Conservation (phyloP, 805 yeast species). For the Diddensiella santjacobensis region DNA sequence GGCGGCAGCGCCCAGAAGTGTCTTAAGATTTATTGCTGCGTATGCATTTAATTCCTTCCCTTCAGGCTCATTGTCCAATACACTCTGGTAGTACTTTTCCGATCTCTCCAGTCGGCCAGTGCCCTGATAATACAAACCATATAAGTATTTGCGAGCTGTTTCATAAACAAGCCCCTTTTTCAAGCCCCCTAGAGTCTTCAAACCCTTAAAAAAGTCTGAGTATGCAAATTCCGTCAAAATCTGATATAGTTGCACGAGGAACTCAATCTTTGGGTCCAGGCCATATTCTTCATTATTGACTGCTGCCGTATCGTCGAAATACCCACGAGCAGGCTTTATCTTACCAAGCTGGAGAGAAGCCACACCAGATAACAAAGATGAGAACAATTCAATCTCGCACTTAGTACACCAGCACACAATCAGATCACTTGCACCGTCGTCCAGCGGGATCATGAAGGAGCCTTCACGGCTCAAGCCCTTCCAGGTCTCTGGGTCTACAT, state of each 20-base stretch:
- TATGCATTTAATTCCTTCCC: not conserved
- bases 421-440: not conserved
- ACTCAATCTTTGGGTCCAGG: not conserved
- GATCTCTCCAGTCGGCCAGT: slow-evolving; percentile 8
- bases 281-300: not conserved
- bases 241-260: not conserved
- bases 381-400: not conserved
- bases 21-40: not conserved
- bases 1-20: not conserved
- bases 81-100: not conserved
- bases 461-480: not conserved
- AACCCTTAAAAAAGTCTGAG: not conserved
- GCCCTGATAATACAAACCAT: slow-evolving; percentile 10
- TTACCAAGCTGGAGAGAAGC: slow-evolving; percentile 3
- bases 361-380: slow-evolving; percentile 2
- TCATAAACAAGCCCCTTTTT: not conserved
- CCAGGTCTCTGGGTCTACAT: not conserved
- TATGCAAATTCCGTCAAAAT: not conserved
- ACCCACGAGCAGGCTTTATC: not conserved
- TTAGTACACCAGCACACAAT: slow-evolving; percentile 2
- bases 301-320: not conserved
- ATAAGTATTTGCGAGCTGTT: slow-evolving; percentile 5
- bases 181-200: not conserved
- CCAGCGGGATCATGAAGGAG: not conserved
- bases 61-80: not conserved